phyloP scores from a whole-genome alignment of 78 protist genomes.

The Pigoraptor vietnamica region DNA sequence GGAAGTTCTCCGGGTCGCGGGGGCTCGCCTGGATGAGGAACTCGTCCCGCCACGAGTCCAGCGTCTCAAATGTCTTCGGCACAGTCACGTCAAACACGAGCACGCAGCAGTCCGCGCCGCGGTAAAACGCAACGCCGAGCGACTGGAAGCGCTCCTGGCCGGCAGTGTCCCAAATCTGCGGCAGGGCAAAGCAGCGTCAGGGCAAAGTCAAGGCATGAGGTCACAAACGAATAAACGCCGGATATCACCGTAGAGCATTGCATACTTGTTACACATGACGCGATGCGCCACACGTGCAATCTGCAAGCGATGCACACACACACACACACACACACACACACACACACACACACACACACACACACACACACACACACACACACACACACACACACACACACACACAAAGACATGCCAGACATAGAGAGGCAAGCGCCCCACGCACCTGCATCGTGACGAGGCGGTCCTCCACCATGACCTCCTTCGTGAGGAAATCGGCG shows the following conservation, averaged over 20 bases:
- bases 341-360: too few species aligned
- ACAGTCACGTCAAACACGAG: conserved; percentile 93
- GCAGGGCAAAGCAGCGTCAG: too few species aligned
- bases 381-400: too few species aligned
- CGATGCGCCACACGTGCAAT: too few species aligned
- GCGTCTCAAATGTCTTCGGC: conserved; percentile 89
- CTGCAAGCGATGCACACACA: too few species aligned
- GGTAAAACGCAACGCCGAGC: conserved; percentile 98
- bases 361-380: too few species aligned
- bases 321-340: too few species aligned
- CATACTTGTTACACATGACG: too few species aligned
- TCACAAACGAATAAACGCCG: too few species aligned
- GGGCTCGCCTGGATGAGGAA: conserved; percentile 94
- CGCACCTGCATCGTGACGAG: conserved; percentile 94
- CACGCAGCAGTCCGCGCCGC: conserved; percentile 98
- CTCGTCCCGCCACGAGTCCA: conserved; percentile 97
- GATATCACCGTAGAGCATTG: too few species aligned
- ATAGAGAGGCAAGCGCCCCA: neutral
- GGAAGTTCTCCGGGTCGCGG: conserved; percentile 92
- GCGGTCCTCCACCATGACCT: conserved; percentile 91
- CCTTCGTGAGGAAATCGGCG: conserved; percentile 98
- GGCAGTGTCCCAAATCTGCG: conserved; percentile 96
- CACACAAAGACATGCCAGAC: too few species aligned
- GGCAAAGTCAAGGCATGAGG: too few species aligned
- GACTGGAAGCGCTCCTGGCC: conserved; percentile 98